phyloP scores from a whole-genome alignment of 73 alveolate genomes.

The Tetrahymena borealis region DNA sequence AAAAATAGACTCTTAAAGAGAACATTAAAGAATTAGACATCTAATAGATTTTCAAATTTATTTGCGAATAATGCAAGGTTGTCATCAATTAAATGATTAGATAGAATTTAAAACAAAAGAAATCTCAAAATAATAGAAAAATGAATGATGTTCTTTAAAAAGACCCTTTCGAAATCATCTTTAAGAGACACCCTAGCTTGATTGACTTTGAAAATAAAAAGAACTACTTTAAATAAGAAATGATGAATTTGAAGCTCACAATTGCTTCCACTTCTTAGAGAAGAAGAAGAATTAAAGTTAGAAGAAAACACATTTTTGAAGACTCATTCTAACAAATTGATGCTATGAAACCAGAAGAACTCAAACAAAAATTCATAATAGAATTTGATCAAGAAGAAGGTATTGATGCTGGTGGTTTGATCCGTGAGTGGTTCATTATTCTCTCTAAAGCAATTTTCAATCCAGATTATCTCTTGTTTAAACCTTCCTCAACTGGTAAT shows the following conservation, averaged over 20 bases:
- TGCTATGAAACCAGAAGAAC: conserved; percentile 14
- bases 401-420: conserved; percentile 98
- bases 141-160: not conserved
- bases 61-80: not conserved
- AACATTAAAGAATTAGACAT: not conserved
- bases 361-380: conserved; percentile 42
- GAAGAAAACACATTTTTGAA: conserved; percentile 29
- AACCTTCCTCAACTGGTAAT: conserved; percentile 33
- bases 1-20: not conserved
- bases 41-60: not conserved
- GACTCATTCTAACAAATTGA: conserved; percentile 21
- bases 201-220: conserved; percentile 30
- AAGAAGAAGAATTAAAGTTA: conserved; percentile 12
- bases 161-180: conserved; percentile 24
- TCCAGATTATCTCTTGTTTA: conserved; percentile 86
- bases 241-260: not conserved
- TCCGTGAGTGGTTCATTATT: conserved; percentile 96
- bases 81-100: not conserved
- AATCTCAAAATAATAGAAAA: not conserved
- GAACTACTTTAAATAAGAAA: conserved; percentile 23
- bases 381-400: conserved; percentile 94
- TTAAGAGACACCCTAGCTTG: conserved; percentile 11
- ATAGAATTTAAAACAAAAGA: not conserved
- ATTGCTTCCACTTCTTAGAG: conserved; percentile 9
- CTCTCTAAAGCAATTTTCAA: conserved; percentile 98